Evolutionary conservation across 495 filamentous ascomycete species (phyloP), one percentile per base, ranked within the genome.

Genomic region (Lasiosphaeria hispida): DNA sequence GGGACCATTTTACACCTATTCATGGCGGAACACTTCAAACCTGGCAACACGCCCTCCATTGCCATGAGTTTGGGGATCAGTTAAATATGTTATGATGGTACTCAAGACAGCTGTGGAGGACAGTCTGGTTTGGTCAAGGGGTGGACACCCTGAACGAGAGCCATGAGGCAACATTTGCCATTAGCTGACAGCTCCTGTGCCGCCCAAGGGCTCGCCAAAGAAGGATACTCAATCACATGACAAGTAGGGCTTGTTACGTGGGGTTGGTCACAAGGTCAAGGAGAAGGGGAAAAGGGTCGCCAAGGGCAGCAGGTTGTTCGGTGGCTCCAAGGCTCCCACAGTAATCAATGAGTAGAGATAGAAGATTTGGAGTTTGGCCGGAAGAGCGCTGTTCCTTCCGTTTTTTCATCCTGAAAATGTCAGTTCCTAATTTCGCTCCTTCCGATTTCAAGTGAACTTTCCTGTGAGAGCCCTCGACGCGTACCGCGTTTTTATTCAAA

Each of bases 1-100:
- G 45, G 30, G 45, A 49, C 33, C 45, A 34, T 8, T 49, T 44
- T 44, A 10, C 30, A 19, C 18, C 17, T 10, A 49, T 49, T 35
- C 45, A 49, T 33, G 45, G 45, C 45, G 45, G 45, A 49, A 14
- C 15, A 49, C 14, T 49, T 19, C 7, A 49, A 8, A 49, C 45
- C 33, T 49, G 45, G 45, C 45, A 10, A 8, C 18, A 49, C 14
- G 30, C 19, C 8, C 45, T 49, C 19, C 15, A 49, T 19, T 49
- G 30, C 19, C 45, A 49, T 10, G 30, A 49, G 14, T 30, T 49
- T 49, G 45, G 13, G 14, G 13, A 8, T 5, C 45, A 49, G 30
- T 10, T 35, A 14, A 19, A 49, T 14, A 49, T 49, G 45, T 23
- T 49, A 14, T 17, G 45, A 14, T 49, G 13, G 7, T 23, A 10